A percentile compares a stretch with the other conserved stretches of the same genome.
phyloP scores from a whole-genome alignment of 208 protist genomes.

The Wallacemonas sp. region DNA sequence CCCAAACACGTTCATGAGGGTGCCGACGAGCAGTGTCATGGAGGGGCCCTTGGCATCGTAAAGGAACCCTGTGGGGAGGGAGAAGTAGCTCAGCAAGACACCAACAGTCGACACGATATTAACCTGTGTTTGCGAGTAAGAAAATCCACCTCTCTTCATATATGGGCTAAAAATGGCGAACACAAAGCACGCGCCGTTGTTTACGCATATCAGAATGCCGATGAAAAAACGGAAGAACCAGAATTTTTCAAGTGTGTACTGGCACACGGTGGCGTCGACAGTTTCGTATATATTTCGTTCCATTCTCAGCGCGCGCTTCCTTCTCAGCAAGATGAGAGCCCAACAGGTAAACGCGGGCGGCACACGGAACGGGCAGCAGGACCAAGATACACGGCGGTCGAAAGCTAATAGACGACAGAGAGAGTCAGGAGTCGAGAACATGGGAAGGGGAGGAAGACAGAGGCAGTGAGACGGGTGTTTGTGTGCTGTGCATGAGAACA shows the following conservation, averaged over 20 bases:
- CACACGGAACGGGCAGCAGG: no score
- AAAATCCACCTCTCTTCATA: slow-evolving; percentile 55
- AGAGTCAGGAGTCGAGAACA: no score
- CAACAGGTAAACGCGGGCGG: no score
- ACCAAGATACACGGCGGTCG: no score
- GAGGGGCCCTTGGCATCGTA: slow-evolving; percentile 66
- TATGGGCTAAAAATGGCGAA: slow-evolving; percentile 77
- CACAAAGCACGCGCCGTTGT: slow-evolving; percentile 81
- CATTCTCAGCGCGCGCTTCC: no score
- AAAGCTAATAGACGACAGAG: no score
- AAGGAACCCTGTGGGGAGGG: slow-evolving; percentile 73
- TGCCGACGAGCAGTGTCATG: slow-evolving; percentile 51
- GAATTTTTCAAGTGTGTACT: slow-evolving; percentile 42
- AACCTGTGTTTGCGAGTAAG: slow-evolving; percentile 61
- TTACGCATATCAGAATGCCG: slow-evolving; percentile 72
- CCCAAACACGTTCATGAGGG: slow-evolving; percentile 58
- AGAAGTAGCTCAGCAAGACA: slow-evolving; percentile 82
- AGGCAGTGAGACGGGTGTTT: no score
- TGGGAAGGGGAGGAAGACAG: no score
- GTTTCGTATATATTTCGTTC: not conserved
- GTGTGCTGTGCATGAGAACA: no score
- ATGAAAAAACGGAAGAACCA: slow-evolving; percentile 85
- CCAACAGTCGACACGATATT: slow-evolving; percentile 71
- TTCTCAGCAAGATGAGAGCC: no score
- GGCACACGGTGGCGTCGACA: not conserved